Conservation (phyloP, 495 filamentous ascomycete genomes). For the Beverwykella pulmonaria region DNA sequence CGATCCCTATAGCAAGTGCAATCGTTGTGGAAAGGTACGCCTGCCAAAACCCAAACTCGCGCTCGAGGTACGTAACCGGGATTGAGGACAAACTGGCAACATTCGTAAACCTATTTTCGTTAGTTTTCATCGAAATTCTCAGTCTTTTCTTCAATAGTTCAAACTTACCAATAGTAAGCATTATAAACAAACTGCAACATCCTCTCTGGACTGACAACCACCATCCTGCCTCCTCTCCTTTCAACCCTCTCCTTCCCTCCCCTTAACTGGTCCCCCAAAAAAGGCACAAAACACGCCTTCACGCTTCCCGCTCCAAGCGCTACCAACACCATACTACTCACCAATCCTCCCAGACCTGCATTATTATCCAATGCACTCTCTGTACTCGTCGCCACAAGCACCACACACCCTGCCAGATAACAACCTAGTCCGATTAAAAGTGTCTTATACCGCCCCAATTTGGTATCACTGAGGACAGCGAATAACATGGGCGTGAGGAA, state of each 20-base stretch:
- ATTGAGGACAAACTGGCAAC: conserved; percentile 10
- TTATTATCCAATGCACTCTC: background rate
- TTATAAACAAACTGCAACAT: conserved; percentile 8
- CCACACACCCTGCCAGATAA: conserved; percentile 11
- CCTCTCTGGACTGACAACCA: background rate
- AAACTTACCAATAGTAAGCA: conserved; percentile 14
- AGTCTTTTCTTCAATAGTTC: background rate
- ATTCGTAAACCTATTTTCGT: conserved; percentile 13
- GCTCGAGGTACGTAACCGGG: conserved; percentile 10
- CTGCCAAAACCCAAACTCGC: conserved; percentile 6
- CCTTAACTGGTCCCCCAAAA: conserved; percentile 10
- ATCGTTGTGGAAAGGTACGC: conserved; percentile 1
- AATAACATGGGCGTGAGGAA: conserved; percentile 48
- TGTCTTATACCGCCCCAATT: conserved; percentile 51
- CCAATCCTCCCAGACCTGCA: background rate
- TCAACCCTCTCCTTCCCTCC: background rate
- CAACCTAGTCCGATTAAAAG: conserved; percentile 1
- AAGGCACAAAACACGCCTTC: conserved; percentile 10
- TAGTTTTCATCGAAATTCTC: background rate
- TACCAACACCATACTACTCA: background rate
- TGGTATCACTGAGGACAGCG: conserved; percentile 49
- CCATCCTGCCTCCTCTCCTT: background rate
- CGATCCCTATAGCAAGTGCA: background rate
- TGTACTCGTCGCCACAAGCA: background rate
- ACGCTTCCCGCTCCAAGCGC: conserved; percentile 1